A percentile compares a stretch with the other conserved stretches of the same genome.
Evolutionary conservation across 1,284 basidiomycete genomes (phyloP).

Genomic region (Fomes fomentarius): DNA sequence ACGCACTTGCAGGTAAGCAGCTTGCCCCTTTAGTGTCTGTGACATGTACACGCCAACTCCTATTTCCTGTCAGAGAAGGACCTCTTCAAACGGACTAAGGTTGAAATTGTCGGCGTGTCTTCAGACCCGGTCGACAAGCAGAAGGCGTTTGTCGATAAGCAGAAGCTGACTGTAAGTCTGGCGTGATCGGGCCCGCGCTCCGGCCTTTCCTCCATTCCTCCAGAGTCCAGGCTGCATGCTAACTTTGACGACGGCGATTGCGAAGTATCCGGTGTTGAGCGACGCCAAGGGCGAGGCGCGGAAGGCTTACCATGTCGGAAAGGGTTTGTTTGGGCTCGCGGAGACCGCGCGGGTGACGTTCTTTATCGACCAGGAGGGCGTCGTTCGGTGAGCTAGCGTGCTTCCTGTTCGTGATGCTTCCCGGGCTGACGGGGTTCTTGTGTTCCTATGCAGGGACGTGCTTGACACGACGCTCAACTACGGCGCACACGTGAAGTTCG

Average conservation of each 20-base stretch:
- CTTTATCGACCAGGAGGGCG: slow-evolving; percentile 71
- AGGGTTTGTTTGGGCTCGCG: slow-evolving; percentile 64
- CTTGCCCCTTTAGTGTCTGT: too few relatives aligned
- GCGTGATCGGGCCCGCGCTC: too few relatives aligned
- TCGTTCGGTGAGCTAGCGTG: slow-evolving; percentile 51
- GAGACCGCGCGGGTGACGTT: slow-evolving; percentile 70
- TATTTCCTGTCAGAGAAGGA: slow-evolving; percentile 52
- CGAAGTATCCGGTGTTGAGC: slow-evolving; percentile 80
- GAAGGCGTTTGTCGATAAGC: slow-evolving; percentile 71
- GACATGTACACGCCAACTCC: background rate
- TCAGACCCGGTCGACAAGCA: slow-evolving; percentile 71
- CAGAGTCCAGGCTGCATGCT: background rate
- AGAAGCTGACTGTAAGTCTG: slow-evolving; percentile 62
- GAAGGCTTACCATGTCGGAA: slow-evolving; percentile 66
- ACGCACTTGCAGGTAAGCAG: slow-evolving; percentile 64
- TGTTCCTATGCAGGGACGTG: slow-evolving; percentile 53
- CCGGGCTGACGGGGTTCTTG: too few relatives aligned
- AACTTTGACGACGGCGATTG: background rate
- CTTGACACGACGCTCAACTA: slow-evolving; percentile 62
- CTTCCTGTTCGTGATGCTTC: too few relatives aligned
- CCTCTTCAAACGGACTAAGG: slow-evolving; percentile 64
- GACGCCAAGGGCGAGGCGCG: slow-evolving; percentile 65
- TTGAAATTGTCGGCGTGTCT: slow-evolving; percentile 73
- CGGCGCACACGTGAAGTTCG: slow-evolving; percentile 67
- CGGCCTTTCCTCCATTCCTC: too few relatives aligned